These are phyloP conservation scores for Solanum rostratum DNA, from an alignment of 257 asterid genomes.

Conservation along the genomic window DNA sequence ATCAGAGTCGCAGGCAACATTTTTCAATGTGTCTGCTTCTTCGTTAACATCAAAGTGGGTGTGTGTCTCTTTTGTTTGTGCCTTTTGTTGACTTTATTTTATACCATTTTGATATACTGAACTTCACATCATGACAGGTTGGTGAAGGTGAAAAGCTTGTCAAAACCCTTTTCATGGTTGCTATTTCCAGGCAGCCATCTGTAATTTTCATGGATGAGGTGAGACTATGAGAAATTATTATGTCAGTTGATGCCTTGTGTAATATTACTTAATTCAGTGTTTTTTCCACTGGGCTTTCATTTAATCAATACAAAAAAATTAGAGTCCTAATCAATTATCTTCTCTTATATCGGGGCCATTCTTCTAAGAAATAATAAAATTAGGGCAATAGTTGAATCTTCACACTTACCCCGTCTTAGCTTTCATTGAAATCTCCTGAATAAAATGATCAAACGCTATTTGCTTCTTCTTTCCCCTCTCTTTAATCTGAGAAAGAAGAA, in stretches of 20 bases:
- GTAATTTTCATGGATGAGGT: slow-evolving; percentile 99
- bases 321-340: background rate
- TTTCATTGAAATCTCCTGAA: background rate
- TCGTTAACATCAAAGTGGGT: slow-evolving; percentile 99
- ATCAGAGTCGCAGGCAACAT: slow-evolving; percentile 93
- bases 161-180: slow-evolving; percentile 85
- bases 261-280: background rate
- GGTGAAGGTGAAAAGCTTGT: slow-evolving; percentile 99
- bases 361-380: background rate
- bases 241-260: background rate
- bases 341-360: background rate
- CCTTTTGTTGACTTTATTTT: background rate
- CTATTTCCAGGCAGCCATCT: slow-evolving; percentile 89
- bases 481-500: background rate
- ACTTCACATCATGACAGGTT: slow-evolving; percentile 38
- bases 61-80: slow-evolving; percentile 16
- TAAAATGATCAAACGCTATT: background rate
- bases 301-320: background rate
- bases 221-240: slow-evolving; percentile 4
- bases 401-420: background rate
- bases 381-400: background rate
- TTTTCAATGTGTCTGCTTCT: slow-evolving; percentile 95
- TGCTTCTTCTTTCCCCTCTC: background rate
- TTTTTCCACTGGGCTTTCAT: background rate
- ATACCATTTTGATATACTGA: background rate